Base-by-base conservation (phyloP, 495 filamentous ascomycete species). In the Neurospora sp. region DNA sequence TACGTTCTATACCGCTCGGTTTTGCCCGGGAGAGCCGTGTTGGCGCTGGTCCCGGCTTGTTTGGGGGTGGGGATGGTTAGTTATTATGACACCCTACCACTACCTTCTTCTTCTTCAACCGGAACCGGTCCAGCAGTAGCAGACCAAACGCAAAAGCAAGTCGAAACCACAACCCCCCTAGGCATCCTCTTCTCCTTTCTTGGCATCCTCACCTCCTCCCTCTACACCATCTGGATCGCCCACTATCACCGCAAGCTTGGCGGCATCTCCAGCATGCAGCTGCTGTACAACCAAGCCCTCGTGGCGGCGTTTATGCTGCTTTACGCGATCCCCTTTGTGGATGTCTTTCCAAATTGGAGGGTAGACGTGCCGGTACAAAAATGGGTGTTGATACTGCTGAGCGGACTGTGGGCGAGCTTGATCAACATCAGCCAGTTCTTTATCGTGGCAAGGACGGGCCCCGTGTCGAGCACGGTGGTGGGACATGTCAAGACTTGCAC, bases 341-440 rank as follows among this genome's bases (percentile, higher is more conserved):
- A 93, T 77, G 87, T 84, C 2, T 86, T 90, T 71, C 89, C 90
- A 4, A 59, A 59, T 14, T 59, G 48, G 48, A 12, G 5, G 48
- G 82, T 80, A 0, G 41, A 41, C 5, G 85, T 88, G 0, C 83
- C 84, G 3, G 73, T 82, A 6, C 82, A 79, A 73, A 85, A 80
- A 42, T 91, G 82, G 87, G 69, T 84, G 20, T 81, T 90, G 84
- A 86, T 90, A 37, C 42, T 85, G 53, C 81, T 89, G 82, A 87
- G 86, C 74, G 90, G 90, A 9, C 68, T 88, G 16, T 88, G 89
- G 72, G 91, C 91, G 4, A 87, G 86, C 38, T 80, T 92, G 22
- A 90, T 93, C 75, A 93, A 93, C 77, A 83, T 92, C 68, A 91
- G 88, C 9, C 90, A 92, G 76, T 93, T 93, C 76, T 91, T 91